Percentiles rank a stretch among this genome's conserved stretches.
phyloP scores from a whole-genome alignment of 2,329 filamentous ascomycete genomes.

The Aspergillus vadensis region DNA sequence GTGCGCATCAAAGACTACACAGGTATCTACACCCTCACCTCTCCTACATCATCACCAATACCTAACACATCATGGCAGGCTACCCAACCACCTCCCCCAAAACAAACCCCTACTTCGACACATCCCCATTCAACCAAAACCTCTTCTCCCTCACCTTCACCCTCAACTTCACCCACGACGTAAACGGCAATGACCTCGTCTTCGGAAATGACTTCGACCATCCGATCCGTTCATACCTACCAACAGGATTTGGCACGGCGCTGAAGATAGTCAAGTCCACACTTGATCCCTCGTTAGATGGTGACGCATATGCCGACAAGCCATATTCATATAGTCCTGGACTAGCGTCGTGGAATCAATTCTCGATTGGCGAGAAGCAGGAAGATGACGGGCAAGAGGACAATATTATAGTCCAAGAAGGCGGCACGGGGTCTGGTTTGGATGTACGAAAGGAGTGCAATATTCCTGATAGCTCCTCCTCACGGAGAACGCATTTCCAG shows the following conservation, averaged over 20 bases:
- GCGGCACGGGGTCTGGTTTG: slow-evolving; percentile 59
- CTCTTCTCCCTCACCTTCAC: slow-evolving; percentile 83
- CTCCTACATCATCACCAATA: neutral
- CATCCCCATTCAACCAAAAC: slow-evolving; percentile 69
- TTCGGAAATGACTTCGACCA: slow-evolving; percentile 96
- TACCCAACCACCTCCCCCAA: slow-evolving; percentile 69
- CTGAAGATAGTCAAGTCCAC: slow-evolving; percentile 85
- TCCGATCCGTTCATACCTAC: slow-evolving; percentile 81
- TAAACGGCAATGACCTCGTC: slow-evolving; percentile 73
- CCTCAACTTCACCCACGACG: slow-evolving; percentile 69
- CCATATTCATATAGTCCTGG: slow-evolving; percentile 86
- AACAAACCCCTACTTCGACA: slow-evolving; percentile 76
- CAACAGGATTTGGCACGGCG: slow-evolving; percentile 81
- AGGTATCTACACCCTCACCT: slow-evolving; percentile 24
- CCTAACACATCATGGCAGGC: slow-evolving; percentile 48
- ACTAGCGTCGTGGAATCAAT: slow-evolving; percentile 74
- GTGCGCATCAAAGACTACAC: slow-evolving; percentile 71
- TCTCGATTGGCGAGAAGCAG: slow-evolving; percentile 47
- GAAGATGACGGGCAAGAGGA: slow-evolving; percentile 8
- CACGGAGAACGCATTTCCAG: slow-evolving; percentile 64
- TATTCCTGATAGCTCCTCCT: slow-evolving; percentile 56
- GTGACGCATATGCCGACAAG: slow-evolving; percentile 82
- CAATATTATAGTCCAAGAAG: slow-evolving; percentile 63
- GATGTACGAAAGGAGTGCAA: slow-evolving; percentile 50
- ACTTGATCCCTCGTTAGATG: slow-evolving; percentile 87